phyloP scores from a whole-genome alignment of 257 asterid genomes.

The Phtheirospermum japonicum region DNA sequence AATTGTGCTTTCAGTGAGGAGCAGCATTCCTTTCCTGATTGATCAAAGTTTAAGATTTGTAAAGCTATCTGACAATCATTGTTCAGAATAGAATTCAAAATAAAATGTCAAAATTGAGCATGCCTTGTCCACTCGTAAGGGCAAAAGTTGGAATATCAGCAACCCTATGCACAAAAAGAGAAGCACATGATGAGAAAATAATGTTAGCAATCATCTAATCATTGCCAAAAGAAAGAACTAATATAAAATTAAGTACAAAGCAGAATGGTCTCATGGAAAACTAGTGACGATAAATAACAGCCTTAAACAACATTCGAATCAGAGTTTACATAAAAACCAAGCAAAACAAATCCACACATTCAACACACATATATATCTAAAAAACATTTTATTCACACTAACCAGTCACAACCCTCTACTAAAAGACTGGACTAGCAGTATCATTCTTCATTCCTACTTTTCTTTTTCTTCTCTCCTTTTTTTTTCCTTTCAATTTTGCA shows the following conservation, averaged over 20 bases:
- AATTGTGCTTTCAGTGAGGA: conserved; percentile 82
- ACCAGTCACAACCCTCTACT: conserved; percentile 55
- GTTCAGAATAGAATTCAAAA: too few species aligned
- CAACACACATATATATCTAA: conserved; percentile 5
- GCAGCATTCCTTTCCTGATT: conserved; percentile 69
- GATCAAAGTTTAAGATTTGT: conserved; percentile 19
- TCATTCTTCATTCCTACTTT: conserved; percentile 25
- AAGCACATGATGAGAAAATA: too few species aligned
- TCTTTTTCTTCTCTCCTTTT: too few species aligned
- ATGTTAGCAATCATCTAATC: too few species aligned
- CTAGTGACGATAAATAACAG: too few species aligned
- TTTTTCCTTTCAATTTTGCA: background rate
- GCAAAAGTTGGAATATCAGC: conserved; percentile 70
- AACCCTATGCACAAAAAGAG: conserved; percentile 55
- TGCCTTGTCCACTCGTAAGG: conserved; percentile 89
- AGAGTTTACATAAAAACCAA: conserved; percentile 12
- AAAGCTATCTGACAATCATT: background rate
- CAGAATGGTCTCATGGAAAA: too few species aligned
- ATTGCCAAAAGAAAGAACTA: too few species aligned
- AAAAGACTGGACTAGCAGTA: conserved; percentile 71
- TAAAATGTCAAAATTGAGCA: background rate
- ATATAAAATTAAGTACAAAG: too few species aligned
- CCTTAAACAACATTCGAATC: too few species aligned
- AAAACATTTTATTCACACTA: conserved; percentile 36
- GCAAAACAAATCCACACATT: conserved; percentile 8